Conservation (phyloP, 768 basidiomycete genomes). For the Hydnum rufescens region DNA sequence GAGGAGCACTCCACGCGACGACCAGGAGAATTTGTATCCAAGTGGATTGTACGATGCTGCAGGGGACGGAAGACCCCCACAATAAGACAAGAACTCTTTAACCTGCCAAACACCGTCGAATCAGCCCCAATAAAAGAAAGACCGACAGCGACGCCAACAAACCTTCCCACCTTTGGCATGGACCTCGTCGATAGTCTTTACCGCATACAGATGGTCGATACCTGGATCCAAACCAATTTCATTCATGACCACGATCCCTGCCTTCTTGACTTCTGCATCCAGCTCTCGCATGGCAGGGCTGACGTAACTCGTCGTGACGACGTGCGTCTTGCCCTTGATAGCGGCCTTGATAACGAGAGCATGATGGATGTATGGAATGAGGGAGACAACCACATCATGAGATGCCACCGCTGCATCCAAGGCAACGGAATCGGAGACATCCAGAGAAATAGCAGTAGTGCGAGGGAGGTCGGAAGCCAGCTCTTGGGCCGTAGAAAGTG, state of each 20-base stretch:
- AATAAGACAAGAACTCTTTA: conserved; percentile 85
- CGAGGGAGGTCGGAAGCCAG: conserved; percentile 49
- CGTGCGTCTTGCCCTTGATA: conserved; percentile 70
- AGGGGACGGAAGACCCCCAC: conserved; percentile 87
- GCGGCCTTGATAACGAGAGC: conserved; percentile 78
- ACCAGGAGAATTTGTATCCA: conserved; percentile 99
- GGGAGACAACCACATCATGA: conserved; percentile 84
- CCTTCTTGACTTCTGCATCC: conserved; percentile 58
- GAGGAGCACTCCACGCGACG: conserved; percentile 84
- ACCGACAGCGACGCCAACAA: conserved; percentile 5
- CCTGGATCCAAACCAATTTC: conserved; percentile 96
- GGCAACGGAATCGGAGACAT: conserved; percentile 48
- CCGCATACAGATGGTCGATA: conserved; percentile 81
- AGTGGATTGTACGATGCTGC: conserved; percentile 85
- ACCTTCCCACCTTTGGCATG: conserved; percentile 92
- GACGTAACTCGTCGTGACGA: conserved; percentile 93
- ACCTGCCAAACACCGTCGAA: conserved; percentile 26
- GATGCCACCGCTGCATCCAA: conserved; percentile 67
- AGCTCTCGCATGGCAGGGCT: conserved; percentile 79
- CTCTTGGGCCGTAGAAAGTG: conserved; percentile 51
- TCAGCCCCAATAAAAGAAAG: not conserved
- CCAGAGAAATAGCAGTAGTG: conserved; percentile 58
- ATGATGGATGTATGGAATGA: conserved; percentile 92
- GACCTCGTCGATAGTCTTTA: conserved; percentile 87
- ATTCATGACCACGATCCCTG: conserved; percentile 88